Percentiles rank a stretch among this genome's conserved stretches.
Evolutionary conservation across 108 stramenopile genomes (phyloP).

Genomic region (Nitzschia sp.): DNA sequence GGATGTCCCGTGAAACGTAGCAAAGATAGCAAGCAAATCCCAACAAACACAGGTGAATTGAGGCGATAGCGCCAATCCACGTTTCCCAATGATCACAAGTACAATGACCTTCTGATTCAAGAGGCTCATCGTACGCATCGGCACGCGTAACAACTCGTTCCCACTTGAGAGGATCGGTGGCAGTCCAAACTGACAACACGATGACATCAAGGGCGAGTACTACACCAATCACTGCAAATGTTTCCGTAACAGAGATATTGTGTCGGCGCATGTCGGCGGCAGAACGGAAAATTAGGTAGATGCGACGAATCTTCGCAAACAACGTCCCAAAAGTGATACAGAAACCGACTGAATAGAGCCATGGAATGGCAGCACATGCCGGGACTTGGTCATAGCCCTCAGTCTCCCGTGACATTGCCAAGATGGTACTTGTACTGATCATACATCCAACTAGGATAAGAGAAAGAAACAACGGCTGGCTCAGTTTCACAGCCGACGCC

Average conservation of each 20-base stretch:
- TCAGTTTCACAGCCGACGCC: not conserved
- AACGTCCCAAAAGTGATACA: conserved; percentile 32
- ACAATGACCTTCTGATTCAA: conserved; percentile 18
- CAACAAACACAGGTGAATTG: conserved; percentile 3
- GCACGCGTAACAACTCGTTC: not conserved
- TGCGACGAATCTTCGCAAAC: conserved; percentile 40
- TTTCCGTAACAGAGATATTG: not conserved
- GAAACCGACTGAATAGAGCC: conserved; percentile 36
- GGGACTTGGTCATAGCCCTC: conserved; percentile 6
- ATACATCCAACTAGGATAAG: conserved; percentile 17
- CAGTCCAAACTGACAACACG: conserved; percentile 11
- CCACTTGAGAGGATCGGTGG: conserved; percentile 17
- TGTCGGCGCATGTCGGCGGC: too few relatives aligned
- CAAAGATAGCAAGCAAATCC: conserved; percentile 15
- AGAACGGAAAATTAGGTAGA: conserved; percentile 6
- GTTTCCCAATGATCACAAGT: conserved; percentile 11
- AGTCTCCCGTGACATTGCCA: conserved; percentile 6
- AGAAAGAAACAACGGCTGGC: conserved; percentile 12
- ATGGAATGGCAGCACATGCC: conserved; percentile 38
- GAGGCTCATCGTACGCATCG: conserved; percentile 12
- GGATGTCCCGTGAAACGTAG: conserved; percentile 12
- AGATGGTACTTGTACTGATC: conserved; percentile 8
- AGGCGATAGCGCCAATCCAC: not conserved
- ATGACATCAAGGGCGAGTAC: conserved; percentile 15
- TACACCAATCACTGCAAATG: conserved; percentile 5